These are phyloP conservation scores for Tuber microsphaerosporum DNA, from an alignment of 495 filamentous ascomycete genomes.

Conservation along the genomic window DNA sequence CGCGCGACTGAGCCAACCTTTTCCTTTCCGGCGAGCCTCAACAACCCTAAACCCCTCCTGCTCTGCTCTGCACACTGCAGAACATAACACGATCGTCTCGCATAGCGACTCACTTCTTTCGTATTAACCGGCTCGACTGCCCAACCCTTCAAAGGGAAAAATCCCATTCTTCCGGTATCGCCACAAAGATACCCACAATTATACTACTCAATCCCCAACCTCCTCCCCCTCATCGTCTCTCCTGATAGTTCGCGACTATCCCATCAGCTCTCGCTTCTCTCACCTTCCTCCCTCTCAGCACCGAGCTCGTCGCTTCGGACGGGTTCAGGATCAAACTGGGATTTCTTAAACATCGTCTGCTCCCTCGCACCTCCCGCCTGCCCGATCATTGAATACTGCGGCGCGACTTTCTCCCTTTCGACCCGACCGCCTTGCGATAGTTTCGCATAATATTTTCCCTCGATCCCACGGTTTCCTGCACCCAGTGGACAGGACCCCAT, in stretches of 20 bases:
- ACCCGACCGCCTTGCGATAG: background rate
- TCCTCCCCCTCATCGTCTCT: background rate
- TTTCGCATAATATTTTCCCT: background rate
- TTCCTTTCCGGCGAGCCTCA: constrained; percentile 34
- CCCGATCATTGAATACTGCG: background rate
- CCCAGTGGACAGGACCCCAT: background rate
- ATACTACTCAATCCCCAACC: background rate
- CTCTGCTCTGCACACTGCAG: background rate
- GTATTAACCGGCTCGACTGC: background rate
- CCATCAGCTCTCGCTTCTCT: background rate
- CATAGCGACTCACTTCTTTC: background rate
- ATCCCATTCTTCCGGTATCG: constrained; percentile 22
- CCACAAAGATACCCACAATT: constrained; percentile 16
- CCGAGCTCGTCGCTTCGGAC: background rate
- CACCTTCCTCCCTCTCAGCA: background rate
- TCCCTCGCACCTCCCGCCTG: background rate
- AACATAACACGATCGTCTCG: constrained; percentile 11
- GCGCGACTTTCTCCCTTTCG: background rate
- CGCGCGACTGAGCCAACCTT: constrained; percentile 33
- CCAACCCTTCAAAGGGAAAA: constrained; percentile 7
- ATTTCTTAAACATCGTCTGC: background rate
- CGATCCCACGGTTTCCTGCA: background rate
- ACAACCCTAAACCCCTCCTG: constrained; percentile 40
- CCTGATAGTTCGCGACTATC: background rate
- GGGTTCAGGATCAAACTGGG: background rate